Percentiles rank a stretch among this genome's conserved stretches.
These are phyloP conservation scores for Coprinellus micaceus DNA, from an alignment of 768 basidiomycete species.

Conservation along the genomic window DNA sequence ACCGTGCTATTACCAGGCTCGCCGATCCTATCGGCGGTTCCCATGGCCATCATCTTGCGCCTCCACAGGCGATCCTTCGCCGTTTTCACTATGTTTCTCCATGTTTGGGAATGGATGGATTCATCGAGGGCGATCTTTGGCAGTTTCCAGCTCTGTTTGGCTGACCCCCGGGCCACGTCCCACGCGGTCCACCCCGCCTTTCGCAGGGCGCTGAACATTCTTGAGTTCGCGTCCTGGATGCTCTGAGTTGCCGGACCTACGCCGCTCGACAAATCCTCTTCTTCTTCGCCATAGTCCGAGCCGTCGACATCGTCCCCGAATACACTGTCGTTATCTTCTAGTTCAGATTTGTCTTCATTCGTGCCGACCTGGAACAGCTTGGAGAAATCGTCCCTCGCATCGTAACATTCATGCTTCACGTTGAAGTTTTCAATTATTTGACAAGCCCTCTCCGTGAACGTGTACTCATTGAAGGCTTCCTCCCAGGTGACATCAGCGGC, in stretches of 20 bases:
- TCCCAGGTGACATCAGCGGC: conserved; percentile 16
- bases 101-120: not conserved
- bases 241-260: not conserved
- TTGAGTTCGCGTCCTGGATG: not conserved
- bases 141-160: not conserved
- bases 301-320: conserved; percentile 2
- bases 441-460: conserved; percentile 9
- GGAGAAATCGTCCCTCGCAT: conserved; percentile 22
- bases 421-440: conserved; percentile 23
- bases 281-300: not conserved
- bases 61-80: conserved; percentile 5
- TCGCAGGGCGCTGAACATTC: not conserved
- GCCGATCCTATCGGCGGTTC: not conserved
- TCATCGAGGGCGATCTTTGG: not conserved
- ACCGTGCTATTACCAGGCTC: not conserved
- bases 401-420: conserved; percentile 24
- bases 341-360: not conserved
- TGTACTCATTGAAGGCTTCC: conserved; percentile 15
- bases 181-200: not conserved
- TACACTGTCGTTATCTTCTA: not conserved
- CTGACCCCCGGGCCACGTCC: not conserved
- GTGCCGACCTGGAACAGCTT: conserved; percentile 14
- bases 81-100: not conserved
- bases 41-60: not conserved
- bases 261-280: not conserved